Evolutionary conservation across 306 rosid species (phyloP).

Genomic region (Hylodesmum podocarpum): DNA sequence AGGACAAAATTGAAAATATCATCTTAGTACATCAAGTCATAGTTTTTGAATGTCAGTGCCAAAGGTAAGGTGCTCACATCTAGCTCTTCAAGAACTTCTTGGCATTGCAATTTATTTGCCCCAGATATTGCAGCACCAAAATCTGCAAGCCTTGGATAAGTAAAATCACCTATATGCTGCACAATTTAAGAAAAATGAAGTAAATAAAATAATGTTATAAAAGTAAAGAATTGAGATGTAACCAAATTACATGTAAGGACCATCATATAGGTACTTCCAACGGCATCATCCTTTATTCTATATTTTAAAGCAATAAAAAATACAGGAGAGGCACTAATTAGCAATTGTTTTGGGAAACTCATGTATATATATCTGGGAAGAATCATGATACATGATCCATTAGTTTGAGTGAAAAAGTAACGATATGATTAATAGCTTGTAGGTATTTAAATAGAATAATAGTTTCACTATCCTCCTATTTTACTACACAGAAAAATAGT

Average conservation of each 20-base stretch:
- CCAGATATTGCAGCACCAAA: constrained; percentile 99
- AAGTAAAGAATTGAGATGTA: background rate
- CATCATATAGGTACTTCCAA: background rate
- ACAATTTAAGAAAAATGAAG: constrained; percentile 27
- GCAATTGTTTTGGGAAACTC: background rate
- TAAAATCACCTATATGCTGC: constrained; percentile 99
- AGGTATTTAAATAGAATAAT: background rate
- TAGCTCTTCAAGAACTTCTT: constrained; percentile 96
- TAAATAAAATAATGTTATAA: constrained; percentile 10
- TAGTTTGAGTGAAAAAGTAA: constrained; percentile 10
- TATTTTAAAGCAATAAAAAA: background rate
- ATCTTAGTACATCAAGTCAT: background rate
- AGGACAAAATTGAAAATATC: background rate
- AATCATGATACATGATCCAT: background rate
- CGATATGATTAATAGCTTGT: background rate
- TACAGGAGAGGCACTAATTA: background rate
- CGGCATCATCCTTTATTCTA: background rate
- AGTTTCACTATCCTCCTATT: background rate
- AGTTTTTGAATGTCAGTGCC: constrained; percentile 15
- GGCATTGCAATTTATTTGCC: constrained; percentile 95
- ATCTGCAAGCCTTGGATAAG: constrained; percentile 94
- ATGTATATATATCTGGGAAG: background rate
- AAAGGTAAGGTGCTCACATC: constrained; percentile 63
- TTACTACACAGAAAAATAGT: background rate
- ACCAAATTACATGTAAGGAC: background rate